Percentiles rank a stretch among this genome's conserved stretches.
phyloP scores from a whole-genome alignment of 2,329 filamentous ascomycete species.

The Rhinocladiella mackenziei region DNA sequence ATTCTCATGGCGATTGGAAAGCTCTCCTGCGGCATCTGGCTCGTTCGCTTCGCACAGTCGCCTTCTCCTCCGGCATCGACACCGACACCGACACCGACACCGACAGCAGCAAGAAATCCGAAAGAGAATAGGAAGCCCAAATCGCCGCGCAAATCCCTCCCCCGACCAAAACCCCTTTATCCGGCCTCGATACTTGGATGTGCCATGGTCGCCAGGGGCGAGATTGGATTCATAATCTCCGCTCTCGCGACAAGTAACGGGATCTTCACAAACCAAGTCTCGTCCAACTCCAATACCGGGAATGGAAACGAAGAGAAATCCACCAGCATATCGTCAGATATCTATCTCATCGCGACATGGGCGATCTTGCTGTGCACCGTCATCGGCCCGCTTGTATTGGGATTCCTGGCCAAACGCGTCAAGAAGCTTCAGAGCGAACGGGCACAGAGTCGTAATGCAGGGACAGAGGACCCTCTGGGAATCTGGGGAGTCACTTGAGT shows the following conservation, averaged over 20 bases:
- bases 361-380: conserved; percentile 56
- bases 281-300: not conserved
- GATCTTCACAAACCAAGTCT: conserved; percentile 38
- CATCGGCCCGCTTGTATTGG: conserved; percentile 52
- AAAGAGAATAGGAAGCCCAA: not conserved
- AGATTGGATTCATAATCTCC: conserved; percentile 74
- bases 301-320: conserved; percentile 21
- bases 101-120: not conserved
- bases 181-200: conserved; percentile 63
- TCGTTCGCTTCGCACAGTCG: conserved; percentile 40
- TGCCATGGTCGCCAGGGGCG: conserved; percentile 72
- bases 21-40: conserved; percentile 57
- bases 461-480: conserved; percentile 15
- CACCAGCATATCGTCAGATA: conserved; percentile 36
- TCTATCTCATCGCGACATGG: conserved; percentile 54
- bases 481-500: conserved; percentile 21
- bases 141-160: conserved; percentile 37
- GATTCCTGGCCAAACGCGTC: conserved; percentile 47
- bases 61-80: conserved; percentile 8
- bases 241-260: conserved; percentile 58
- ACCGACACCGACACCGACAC: not conserved
- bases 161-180: conserved; percentile 52
- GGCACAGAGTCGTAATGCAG: conserved; percentile 1
- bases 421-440: conserved; percentile 28
- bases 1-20: conserved; percentile 66